Conservation (phyloP, 2,329 filamentous ascomycete species). For the Metarhizium album region DNA sequence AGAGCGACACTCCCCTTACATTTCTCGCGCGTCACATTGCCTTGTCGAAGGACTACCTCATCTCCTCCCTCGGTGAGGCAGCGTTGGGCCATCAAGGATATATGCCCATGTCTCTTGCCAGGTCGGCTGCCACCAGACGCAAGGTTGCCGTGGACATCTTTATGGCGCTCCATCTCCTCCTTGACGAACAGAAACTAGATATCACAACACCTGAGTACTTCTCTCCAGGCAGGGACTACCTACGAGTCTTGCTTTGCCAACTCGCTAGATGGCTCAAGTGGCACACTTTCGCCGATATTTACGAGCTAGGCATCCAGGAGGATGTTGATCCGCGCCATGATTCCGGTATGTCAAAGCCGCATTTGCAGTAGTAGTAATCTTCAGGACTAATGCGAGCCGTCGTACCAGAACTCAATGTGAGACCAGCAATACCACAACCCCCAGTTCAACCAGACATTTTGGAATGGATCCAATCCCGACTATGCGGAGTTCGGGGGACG, state of each 20-base stretch:
- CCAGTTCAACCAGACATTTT: conserved; percentile 31
- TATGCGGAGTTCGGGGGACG: conserved; percentile 26
- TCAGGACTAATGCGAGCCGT: conserved; percentile 5
- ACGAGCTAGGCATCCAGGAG: conserved; percentile 43
- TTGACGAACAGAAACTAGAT: conserved; percentile 81
- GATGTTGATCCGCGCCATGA: conserved; percentile 30
- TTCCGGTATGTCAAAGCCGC: conserved; percentile 21
- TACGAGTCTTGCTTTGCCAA: conserved; percentile 71
- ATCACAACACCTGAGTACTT: conserved; percentile 37
- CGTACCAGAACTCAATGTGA: conserved; percentile 20
- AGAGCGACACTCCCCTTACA: conserved; percentile 17
- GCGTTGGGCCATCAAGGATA: conserved; percentile 46
- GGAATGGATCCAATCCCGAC: conserved; percentile 40
- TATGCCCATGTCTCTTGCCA: conserved; percentile 48
- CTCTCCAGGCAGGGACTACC: conserved; percentile 33
- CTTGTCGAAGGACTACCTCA: conserved; percentile 55
- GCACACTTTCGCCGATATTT: conserved; percentile 35
- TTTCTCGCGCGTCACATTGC: conserved; percentile 43
- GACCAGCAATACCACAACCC: conserved; percentile 23
- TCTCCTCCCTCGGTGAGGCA: conserved; percentile 44
- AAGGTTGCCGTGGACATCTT: conserved; percentile 57
- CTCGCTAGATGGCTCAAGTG: conserved; percentile 76
- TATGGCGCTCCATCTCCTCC: conserved; percentile 71
- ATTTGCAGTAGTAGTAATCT: too few species aligned
- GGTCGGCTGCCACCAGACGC: conserved; percentile 45